Evolutionary conservation across 257 asterid species (phyloP).

Genomic region (Orobanche coerulescens): DNA sequence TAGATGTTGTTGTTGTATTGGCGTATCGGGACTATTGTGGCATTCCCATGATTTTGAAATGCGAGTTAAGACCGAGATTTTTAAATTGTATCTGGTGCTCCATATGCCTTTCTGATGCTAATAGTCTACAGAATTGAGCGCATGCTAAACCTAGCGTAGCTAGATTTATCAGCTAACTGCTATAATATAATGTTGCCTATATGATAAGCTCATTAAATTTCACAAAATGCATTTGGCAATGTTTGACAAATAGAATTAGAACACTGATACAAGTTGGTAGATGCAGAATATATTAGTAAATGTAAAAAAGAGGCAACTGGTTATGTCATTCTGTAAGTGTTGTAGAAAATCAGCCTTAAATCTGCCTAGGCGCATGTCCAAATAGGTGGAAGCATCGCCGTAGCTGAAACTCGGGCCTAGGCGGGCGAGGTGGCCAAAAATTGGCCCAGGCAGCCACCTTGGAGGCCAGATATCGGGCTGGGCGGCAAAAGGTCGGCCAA

Average conservation of each 20-base stretch:
- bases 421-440: too few species aligned
- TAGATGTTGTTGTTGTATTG: too few species aligned
- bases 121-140: not conserved
- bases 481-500: too few species aligned
- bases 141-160: not conserved
- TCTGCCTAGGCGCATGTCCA: too few species aligned
- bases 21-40: not conserved
- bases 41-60: not conserved
- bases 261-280: not conserved
- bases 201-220: not conserved
- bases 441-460: too few species aligned
- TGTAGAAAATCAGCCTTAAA: too few species aligned
- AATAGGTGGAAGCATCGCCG: too few species aligned
- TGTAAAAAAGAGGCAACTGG: not conserved
- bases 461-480: too few species aligned
- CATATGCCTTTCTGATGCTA: not conserved
- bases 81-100: too few species aligned
- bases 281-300: not conserved
- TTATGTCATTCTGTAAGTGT: not conserved
- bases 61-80: not conserved
- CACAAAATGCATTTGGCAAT: not conserved
- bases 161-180: not conserved
- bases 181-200: not conserved
- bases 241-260: not conserved
- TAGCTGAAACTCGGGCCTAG: too few species aligned